Conservation (phyloP, 805 yeast species). For the Metschnikowia peoriensis region DNA sequence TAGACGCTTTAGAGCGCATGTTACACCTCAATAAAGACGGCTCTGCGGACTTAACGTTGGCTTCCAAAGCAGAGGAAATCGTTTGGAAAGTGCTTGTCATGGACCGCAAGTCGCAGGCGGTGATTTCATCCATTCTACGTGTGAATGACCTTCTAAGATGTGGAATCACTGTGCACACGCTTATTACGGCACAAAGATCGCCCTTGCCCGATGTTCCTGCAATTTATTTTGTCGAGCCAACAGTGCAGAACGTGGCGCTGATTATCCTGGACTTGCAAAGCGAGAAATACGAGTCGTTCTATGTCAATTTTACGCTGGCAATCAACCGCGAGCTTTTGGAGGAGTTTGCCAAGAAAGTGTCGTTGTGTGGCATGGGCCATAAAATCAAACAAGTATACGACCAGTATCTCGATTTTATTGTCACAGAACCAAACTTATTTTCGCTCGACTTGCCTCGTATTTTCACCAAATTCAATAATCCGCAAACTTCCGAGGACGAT, state of each 20-base stretch:
- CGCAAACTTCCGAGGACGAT: slow-evolving; percentile 68
- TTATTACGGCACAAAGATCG: slow-evolving; percentile 70
- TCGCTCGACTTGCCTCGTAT: slow-evolving; percentile 67
- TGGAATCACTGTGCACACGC: slow-evolving; percentile 88
- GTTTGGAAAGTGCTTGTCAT: slow-evolving; percentile 90
- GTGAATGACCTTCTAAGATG: slow-evolving; percentile 87
- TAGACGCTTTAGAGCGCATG: slow-evolving; percentile 65
- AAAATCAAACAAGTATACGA: slow-evolving; percentile 87
- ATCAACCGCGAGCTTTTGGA: slow-evolving; percentile 78
- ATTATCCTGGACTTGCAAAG: slow-evolving; percentile 71
- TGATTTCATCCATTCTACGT: slow-evolving; percentile 86
- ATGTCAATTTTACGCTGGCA: slow-evolving; percentile 83
- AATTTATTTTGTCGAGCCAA: slow-evolving; percentile 87
- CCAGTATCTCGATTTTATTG: slow-evolving; percentile 88
- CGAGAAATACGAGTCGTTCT: slow-evolving; percentile 75
- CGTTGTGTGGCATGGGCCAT: slow-evolving; percentile 64
- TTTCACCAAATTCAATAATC: slow-evolving; percentile 68
- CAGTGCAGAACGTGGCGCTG: slow-evolving; percentile 64
- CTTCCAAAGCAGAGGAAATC: slow-evolving; percentile 61
- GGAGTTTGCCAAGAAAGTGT: slow-evolving; percentile 81
- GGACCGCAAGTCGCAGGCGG: slow-evolving; percentile 77
- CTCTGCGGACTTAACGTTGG: slow-evolving; percentile 51
- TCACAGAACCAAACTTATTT: slow-evolving; percentile 89
- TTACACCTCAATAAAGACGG: slow-evolving; percentile 73
- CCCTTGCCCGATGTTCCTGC: slow-evolving; percentile 93